Conservation (phyloP, 345 rosid species). For the Carallia pectinifolia region DNA sequence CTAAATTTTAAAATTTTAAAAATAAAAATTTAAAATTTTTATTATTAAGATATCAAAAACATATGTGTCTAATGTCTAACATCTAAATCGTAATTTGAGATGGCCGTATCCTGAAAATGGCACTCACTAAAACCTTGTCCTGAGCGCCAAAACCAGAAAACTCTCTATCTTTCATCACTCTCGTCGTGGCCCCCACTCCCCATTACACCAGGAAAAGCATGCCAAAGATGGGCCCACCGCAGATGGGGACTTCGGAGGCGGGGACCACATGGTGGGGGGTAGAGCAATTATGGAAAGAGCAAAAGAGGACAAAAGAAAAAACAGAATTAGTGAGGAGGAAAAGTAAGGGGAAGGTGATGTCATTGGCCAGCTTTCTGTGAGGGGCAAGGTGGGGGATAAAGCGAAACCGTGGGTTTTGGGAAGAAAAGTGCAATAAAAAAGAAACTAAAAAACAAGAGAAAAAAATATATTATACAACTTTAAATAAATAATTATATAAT, state of each 20-base stretch:
- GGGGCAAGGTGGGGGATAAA: constrained; percentile 1
- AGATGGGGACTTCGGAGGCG: constrained; percentile 4
- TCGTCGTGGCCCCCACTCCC: not conserved
- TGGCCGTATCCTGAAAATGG: too few species aligned
- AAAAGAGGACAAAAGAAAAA: constrained; percentile 19
- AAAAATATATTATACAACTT: too few species aligned
- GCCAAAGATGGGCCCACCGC: constrained; percentile 8
- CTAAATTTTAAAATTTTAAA: too few species aligned
- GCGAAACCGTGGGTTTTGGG: constrained; percentile 24
- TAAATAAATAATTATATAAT: too few species aligned
- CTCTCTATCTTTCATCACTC: too few species aligned
- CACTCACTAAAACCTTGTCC: too few species aligned
- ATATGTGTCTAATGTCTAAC: too few species aligned
- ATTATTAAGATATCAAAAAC: too few species aligned
- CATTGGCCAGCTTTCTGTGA: not conserved
- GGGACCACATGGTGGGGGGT: constrained; percentile 25
- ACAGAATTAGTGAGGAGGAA: not conserved
- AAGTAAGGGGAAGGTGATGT: constrained; percentile 11
- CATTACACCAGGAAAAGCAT: not conserved
- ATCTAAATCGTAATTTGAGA: too few species aligned
- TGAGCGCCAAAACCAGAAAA: too few species aligned
- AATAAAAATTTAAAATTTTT: too few species aligned
- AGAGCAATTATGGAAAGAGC: constrained; percentile 4
- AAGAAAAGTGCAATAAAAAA: too few species aligned
- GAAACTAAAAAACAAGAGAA: not conserved